phyloP scores from a whole-genome alignment of 192 early-diverging fungal species.

The Entomortierella parvispora region DNA sequence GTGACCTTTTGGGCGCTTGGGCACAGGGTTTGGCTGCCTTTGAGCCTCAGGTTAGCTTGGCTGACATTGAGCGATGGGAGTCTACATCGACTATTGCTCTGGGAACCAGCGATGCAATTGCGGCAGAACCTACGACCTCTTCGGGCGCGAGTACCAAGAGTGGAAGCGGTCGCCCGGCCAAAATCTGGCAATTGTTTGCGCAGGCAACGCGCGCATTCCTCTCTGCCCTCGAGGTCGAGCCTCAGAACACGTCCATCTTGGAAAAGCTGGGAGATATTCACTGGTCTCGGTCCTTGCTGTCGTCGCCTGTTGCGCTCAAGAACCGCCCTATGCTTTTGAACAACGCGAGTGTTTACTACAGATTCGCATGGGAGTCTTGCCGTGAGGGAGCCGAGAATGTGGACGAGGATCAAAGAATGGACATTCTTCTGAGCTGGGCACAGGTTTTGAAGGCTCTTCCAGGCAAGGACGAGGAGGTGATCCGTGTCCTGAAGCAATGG shows the following conservation, averaged over 20 bases:
- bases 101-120: constrained; percentile 30
- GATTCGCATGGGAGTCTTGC: constrained; percentile 58
- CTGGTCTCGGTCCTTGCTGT: constrained; percentile 51
- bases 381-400: constrained; percentile 54
- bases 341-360: constrained; percentile 63
- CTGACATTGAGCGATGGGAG: constrained; percentile 29
- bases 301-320: constrained; percentile 48
- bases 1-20: constrained; percentile 59
- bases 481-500: constrained; percentile 50
- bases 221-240: constrained; percentile 55
- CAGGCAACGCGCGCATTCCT: constrained; percentile 56
- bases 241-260: constrained; percentile 60
- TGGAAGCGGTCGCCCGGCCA: constrained; percentile 14
- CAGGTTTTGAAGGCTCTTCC: constrained; percentile 39
- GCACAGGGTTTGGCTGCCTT: constrained; percentile 54
- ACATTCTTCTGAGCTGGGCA: constrained; percentile 49
- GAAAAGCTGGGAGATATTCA: constrained; percentile 64
- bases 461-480: constrained; percentile 44
- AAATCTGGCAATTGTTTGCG: constrained; percentile 57
- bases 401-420: constrained; percentile 54
- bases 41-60: constrained; percentile 16
- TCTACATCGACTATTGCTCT: constrained; percentile 27
- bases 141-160: constrained; percentile 11
- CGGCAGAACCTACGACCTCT: constrained; percentile 18
- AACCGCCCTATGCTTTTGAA: constrained; percentile 59